These are phyloP conservation scores for Podospora bellae-mahoneyi DNA, from an alignment of 495 filamentous ascomycete genomes.

Conservation along the genomic window DNA sequence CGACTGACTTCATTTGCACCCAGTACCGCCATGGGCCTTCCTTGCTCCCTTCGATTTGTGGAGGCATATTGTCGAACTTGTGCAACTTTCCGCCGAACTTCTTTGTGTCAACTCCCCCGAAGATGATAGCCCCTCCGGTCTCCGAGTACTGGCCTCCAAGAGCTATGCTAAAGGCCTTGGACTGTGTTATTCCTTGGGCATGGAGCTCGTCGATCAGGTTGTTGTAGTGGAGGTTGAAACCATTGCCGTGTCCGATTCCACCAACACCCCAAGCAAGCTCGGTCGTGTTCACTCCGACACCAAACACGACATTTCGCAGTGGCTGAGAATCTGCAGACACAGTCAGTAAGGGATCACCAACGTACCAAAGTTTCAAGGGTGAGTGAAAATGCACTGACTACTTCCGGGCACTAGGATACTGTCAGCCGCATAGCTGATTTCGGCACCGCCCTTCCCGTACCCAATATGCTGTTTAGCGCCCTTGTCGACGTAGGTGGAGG, in stretches of 20 bases:
- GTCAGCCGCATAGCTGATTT: constrained; percentile 18
- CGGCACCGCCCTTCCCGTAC: constrained; percentile 22
- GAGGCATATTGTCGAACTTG: constrained; percentile 60
- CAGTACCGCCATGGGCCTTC: constrained; percentile 34
- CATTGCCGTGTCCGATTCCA: constrained; percentile 37
- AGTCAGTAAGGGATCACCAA: neutral
- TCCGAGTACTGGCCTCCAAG: constrained; percentile 39
- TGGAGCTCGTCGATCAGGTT: constrained; percentile 41
- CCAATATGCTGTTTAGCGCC: constrained; percentile 5
- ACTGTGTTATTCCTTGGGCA: constrained; percentile 36
- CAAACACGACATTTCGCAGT: constrained; percentile 37
- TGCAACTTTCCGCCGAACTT: constrained; percentile 72
- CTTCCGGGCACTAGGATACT: constrained; percentile 16
- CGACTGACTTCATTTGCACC: constrained; percentile 58
- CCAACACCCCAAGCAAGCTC: constrained; percentile 40
- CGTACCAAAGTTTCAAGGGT: neutral
- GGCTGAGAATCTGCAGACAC: neutral
- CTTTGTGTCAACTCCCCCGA: constrained; percentile 80
- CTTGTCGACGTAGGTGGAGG: constrained; percentile 7
- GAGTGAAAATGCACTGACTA: constrained; percentile 2
- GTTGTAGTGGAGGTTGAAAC: constrained; percentile 33
- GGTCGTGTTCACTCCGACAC: constrained; percentile 31
- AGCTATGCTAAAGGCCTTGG: constrained; percentile 42
- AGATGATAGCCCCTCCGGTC: constrained; percentile 66
- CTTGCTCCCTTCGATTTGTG: constrained; percentile 29